Evolutionary conservation across 1,139 yeast species (phyloP), one percentile per base, ranked within the genome.

Genomic region (Scheffersomyces stambukii): DNA sequence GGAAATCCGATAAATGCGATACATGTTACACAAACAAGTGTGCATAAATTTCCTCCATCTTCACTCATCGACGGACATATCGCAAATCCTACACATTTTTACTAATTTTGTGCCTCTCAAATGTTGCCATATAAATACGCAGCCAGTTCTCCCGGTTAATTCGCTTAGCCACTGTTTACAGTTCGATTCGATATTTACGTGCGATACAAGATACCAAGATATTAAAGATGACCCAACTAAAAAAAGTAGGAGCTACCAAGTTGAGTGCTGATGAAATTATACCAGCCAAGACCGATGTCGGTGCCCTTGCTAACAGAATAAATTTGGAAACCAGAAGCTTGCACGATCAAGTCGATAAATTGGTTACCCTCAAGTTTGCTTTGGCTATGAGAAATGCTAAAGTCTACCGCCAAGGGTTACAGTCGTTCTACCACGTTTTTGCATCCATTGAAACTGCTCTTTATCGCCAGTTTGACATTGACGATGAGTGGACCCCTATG

Each of bases 271-370:
- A 62, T 29, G 86, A 79, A 46, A 71, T 79, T 27, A 67, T 84
- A 24, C 94, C 95, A 2, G 67, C 77, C 13, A 80, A 80, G 35
- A 70, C 73, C 19, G 95, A 84, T 49, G 60, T 79, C 13, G 94
- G 91, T 21, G 94, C 95, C 5, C 64, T 84, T 31, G 94, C 79
- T 31, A 84, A 84, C 67, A 64, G 95, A 49, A 84, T 84, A 47
- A 84, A 84, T 53, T 48, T 53, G 25, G 80, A 75, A 47, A 84
- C 94, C 2, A 68, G 78, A 41, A 54, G 64, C 17, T 66, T 70
- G 26, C 95, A 84, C 59, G 77, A 80, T 50, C 72, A 71, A 42
- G 77, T 83, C 36, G 77, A 84, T 53, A 79, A 81, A 42, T 60
- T 76, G 50, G 77, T 84, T 57, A 74, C 82, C 8, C 58, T 82